Percentiles rank a stretch among this genome's conserved stretches.
phyloP scores from a whole-genome alignment of 331 rosid genomes.

The Spiraea crenata region DNA sequence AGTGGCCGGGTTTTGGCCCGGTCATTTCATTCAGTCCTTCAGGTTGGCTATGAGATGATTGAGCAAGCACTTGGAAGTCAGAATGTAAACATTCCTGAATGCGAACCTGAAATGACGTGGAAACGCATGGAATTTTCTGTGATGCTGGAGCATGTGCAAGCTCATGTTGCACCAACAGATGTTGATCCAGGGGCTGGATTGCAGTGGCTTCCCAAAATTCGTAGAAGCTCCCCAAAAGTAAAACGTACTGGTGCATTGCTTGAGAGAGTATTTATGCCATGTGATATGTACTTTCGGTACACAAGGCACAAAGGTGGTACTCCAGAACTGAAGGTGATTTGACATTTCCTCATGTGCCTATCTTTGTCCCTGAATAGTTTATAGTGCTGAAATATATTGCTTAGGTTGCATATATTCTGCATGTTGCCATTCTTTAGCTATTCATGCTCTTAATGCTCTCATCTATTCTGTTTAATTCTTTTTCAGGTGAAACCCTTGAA shows the following conservation, averaged over 20 bases:
- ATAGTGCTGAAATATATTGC: neutral
- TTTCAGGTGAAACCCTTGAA: constrained; percentile 94
- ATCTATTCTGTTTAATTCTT: constrained; percentile 15
- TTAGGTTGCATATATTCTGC: neutral
- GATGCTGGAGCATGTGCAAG: constrained; percentile 97
- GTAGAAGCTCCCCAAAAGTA: constrained; percentile 90
- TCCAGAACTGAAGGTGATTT: constrained; percentile 78
- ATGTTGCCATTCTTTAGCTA: neutral
- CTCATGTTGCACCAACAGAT: constrained; percentile 99
- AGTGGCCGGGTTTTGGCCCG: constrained; percentile 93
- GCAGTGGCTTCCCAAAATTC: constrained; percentile 98
- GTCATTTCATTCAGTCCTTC: constrained; percentile 94
- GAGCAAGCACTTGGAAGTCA: constrained; percentile 81
- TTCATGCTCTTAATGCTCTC: neutral
- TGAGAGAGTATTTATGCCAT: constrained; percentile 99
- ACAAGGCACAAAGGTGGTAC: constrained; percentile 99
- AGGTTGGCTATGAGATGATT: constrained; percentile 89
- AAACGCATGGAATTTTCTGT: constrained; percentile 85
- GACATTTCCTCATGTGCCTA: constrained; percentile 2
- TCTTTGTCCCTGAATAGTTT: neutral
- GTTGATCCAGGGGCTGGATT: constrained; percentile 99
- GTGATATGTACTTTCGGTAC: constrained; percentile 91
- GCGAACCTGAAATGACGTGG: constrained; percentile 97
- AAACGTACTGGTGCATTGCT: constrained; percentile 99
- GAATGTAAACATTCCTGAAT: constrained; percentile 57